Base-by-base conservation (phyloP, 371 early-diverging fungal genomes). In the Nematocida ironsii region DNA sequence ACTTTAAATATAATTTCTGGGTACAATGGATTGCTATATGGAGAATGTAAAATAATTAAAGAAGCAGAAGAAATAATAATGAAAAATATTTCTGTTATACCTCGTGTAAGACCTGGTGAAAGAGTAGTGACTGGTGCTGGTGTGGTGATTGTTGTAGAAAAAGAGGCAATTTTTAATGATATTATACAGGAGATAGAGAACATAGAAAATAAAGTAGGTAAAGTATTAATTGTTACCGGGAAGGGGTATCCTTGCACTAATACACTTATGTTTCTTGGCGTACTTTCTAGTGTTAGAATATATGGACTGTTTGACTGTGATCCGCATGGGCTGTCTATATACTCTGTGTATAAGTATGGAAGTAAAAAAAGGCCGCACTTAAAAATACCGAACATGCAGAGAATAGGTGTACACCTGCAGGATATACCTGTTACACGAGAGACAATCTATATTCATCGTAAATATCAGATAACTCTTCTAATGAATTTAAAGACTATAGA, bases 221-320 rank as follows among this genome's bases (percentile, higher is more conserved):
- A 54, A 25, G 33, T 69, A n/a, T 5, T 86, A 16, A 50, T 85
- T 25, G 83, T 88, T 4, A 85, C 84, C 20, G 86, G 86, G 11
- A 88, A 86, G 62, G 88, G 88, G 45, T 88, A 85, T 84, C 88
- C 88, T 4, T 81, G 83, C 60, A 57, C 20, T 6, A 88, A 88
- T 73, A 88, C 88, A 2, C 23, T 85, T 25, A 4, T 40, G 11
- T 81, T 88, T 20, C 73, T 88, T 42, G 25, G 86, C 39, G 42
- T 69, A n/a, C 20, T 27, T 6, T n/a, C n/a, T n/a, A 66, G 50
- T 27, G 23, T 74, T 5, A 47, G 61, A 16, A 81, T 84, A 18
- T 69, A 62, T 44, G 85, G 86, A 3, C 48, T 88, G 1, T 85
- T 84, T 75, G 88, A 88, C 69, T 85, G 84, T 54, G 88, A 88